Percentiles rank a stretch among this genome's conserved stretches.
Evolutionary conservation across 805 yeast genomes (phyloP).

Genomic region (Kazachstania africana): DNA sequence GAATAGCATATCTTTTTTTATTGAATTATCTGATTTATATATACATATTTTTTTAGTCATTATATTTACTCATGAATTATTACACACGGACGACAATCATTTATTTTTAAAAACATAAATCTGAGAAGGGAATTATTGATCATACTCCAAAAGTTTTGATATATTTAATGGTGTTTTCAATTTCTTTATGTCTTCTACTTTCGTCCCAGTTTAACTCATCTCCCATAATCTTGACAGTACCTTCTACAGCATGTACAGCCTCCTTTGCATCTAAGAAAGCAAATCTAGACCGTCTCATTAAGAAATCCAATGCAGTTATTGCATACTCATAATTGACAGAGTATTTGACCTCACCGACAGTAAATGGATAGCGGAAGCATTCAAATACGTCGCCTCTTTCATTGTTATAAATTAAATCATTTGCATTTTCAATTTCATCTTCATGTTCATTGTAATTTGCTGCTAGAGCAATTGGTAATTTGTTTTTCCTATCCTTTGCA

Average conservation of each 20-base stretch:
- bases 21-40: too few species aligned
- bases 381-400: conserved; percentile 9
- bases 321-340: conserved; percentile 74
- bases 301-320: conserved; percentile 78
- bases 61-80: too few species aligned
- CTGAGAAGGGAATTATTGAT: too few species aligned
- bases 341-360: conserved; percentile 81
- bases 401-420: background rate
- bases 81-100: too few species aligned
- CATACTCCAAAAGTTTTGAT: conserved; percentile 64
- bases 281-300: conserved; percentile 86
- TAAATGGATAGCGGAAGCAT: conserved; percentile 67
- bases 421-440: conserved; percentile 4
- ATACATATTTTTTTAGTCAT: too few species aligned
- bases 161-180: conserved; percentile 38
- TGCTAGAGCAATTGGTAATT: conserved; percentile 57
- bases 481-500: conserved; percentile 40
- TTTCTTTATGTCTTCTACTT: conserved; percentile 42
- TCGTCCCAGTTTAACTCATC: conserved; percentile 65
- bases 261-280: conserved; percentile 84
- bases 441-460: conserved; percentile 23
- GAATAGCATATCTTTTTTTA: too few species aligned
- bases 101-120: too few species aligned
- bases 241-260: conserved; percentile 70
- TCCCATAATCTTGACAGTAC: conserved; percentile 78